Base-by-base conservation (phyloP, 441 rosid genomes). In the Adansonia gregorii region DNA sequence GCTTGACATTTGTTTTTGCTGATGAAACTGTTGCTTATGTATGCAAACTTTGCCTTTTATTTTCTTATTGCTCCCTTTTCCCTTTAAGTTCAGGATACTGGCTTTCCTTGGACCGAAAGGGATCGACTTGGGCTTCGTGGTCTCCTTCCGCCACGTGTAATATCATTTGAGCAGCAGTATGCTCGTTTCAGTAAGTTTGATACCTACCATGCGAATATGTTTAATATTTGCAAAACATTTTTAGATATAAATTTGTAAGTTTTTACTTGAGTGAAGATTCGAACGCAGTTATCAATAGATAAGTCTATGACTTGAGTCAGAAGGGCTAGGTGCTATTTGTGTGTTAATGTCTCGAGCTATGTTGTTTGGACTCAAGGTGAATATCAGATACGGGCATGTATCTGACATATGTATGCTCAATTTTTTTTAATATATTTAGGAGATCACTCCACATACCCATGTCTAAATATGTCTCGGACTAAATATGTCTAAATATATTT, bases 61-160 rank as follows among this genome's bases (percentile, higher is more conserved):
- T 70, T 31, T 43, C 46, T 51, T 54, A 27, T 79, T 48, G n/a
- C n/a, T 55, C 45, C 17, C 2, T 1, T 41, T 80, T 61, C 3
- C 22, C 1, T 17, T 17, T 3, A 48, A 75, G 77, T 75, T 72
- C 87, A 96, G 99, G 99, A 94, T 76, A 96, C 99, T 72, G 99
- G 96, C n/a, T 96, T 94, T 87, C 97, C 99, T 76, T 83, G 85
- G 78, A 89, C 98, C 1, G 99, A 96, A 88, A 93, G 99, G 85
- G 97, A 96, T 79, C 89, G 99, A 73, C 85, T 96, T 64, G 99
- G 99, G 31, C 88, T 96, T 11, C 88, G 99, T 51, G 98, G 98
- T 27, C 93, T 96, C 67, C 99, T 96, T 81, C 99, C 99, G 8
- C 98, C 99, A 67, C 98, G 98, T 58, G 92, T 96, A 48, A 88